Base-by-base conservation (phyloP, 192 early-diverging fungal species). In the Podila horticola region DNA sequence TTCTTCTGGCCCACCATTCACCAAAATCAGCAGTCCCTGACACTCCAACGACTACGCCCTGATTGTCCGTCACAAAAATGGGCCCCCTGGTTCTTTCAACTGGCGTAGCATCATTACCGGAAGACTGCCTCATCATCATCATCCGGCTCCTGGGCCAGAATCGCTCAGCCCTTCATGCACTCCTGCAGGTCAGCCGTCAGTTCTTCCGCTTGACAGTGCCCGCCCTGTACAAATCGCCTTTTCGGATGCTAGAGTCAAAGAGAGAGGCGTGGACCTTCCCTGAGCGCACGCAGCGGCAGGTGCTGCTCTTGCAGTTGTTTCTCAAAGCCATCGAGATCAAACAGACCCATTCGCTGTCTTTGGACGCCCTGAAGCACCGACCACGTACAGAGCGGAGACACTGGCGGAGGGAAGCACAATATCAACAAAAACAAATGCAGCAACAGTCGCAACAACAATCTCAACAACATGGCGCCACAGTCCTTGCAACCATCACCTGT, bases 191-290 rank as follows among this genome's bases (percentile, higher is more conserved):
- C 24, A 71, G 58, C 22, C 75, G 38, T 34, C 75, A 77, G 29
- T 77, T 77, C 64, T 77, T 77, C 50, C 68, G 55, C 2, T 29
- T 77, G 3, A 63, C 33, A 0, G 58, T 71, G 26, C 75, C 75
- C 8, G 24, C 61, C 55, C 64, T 77, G 28, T 77, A 77, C 58
- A 58, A 63, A 62, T 77, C 75, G 13, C 75, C 75, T 3, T 77
- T 77, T 28, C 68, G 75, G 59, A 22, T 70, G 33, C 49, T 77
- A n/a, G 75, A 77, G 33, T 66, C 74, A 13, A 76, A 64, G 31
- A 11, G 49, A 9, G 69, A 77, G 34, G 12, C 57, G 0, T 71
- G 68, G 68, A 60, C 69, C 4, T 77, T 68, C 64, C 29, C 64
- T 28, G 75, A 77, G 28, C 45, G 75, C 26, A 71, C 64, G 19